Conservation (phyloP, 1,284 basidiomycete genomes). For the Pholiota adiposa region DNA sequence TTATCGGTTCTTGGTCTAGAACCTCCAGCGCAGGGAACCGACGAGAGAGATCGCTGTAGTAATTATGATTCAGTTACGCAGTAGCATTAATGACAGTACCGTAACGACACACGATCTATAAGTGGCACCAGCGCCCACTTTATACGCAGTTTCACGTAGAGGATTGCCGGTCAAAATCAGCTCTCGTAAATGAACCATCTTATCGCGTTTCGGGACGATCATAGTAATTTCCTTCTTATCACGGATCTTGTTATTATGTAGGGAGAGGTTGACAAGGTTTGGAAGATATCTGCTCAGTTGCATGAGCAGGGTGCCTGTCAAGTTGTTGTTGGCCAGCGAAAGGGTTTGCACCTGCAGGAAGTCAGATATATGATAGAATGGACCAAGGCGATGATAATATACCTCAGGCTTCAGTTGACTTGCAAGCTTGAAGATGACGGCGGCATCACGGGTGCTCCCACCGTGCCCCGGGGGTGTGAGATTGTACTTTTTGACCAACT, state of each 20-base stretch:
- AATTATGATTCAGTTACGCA: background rate
- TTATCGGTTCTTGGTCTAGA: slow-evolving; percentile 77
- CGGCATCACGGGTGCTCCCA: slow-evolving; percentile 64
- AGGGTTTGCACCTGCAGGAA: slow-evolving; percentile 75
- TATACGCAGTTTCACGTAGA: slow-evolving; percentile 65
- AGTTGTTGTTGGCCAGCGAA: slow-evolving; percentile 71
- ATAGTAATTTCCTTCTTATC: slow-evolving; percentile 70
- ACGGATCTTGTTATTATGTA: slow-evolving; percentile 75
- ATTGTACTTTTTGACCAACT: slow-evolving; percentile 69
- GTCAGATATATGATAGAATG: slow-evolving; percentile 7
- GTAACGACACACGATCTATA: slow-evolving; percentile 64
- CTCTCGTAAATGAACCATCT: slow-evolving; percentile 70
- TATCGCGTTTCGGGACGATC: slow-evolving; percentile 62
- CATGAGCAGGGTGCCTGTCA: slow-evolving; percentile 54
- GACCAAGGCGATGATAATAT: slow-evolving; percentile 13
- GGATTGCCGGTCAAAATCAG: slow-evolving; percentile 84
- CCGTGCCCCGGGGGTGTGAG: slow-evolving; percentile 72
- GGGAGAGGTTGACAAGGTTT: slow-evolving; percentile 77
- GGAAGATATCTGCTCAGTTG: slow-evolving; percentile 73
- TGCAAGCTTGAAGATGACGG: slow-evolving; percentile 87
- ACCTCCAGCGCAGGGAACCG: slow-evolving; percentile 74
- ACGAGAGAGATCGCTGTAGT: slow-evolving; percentile 67
- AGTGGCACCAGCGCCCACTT: slow-evolving; percentile 55
- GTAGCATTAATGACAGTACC: background rate
- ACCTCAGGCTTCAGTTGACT: slow-evolving; percentile 79